phyloP scores from a whole-genome alignment of 225 moss, liverwort and hornwort species.

The Climacium dendroides region DNA sequence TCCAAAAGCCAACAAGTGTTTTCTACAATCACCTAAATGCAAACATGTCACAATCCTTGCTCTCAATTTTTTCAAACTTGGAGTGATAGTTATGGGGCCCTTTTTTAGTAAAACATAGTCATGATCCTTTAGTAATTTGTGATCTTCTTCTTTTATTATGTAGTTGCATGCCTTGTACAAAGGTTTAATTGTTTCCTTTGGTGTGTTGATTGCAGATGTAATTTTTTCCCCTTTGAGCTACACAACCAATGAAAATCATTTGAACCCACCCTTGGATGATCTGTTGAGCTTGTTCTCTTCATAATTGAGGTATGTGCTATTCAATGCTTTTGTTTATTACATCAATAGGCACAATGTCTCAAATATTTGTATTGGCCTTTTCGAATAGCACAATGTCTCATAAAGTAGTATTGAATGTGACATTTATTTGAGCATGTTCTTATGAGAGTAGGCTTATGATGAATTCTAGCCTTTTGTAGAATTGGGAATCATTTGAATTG shows the following conservation, averaged over 20 bases:
- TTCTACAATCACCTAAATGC: too few species aligned
- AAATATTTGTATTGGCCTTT: too few species aligned
- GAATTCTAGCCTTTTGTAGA: neutral
- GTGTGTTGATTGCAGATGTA: neutral
- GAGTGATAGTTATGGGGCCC: too few species aligned
- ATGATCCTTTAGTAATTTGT: too few species aligned
- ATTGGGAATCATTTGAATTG: neutral
- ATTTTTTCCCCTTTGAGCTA: too few species aligned
- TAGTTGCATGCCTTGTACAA: accelerated
- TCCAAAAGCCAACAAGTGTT: too few species aligned
- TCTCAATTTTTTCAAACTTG: neutral
- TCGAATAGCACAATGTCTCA: neutral
- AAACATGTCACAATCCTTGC: neutral
- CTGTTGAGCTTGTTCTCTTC: neutral
- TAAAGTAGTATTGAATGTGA: too few species aligned
- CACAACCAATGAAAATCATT: neutral
- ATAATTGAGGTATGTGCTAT: neutral
- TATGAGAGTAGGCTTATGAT: neutral
- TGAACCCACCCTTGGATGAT: neutral
- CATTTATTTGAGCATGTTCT: neutral
- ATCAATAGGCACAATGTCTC: neutral
- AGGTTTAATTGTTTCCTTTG: neutral
- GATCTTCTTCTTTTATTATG: neutral
- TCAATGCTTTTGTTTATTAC: too few species aligned
- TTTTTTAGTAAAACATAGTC: neutral